Evolutionary conservation across 2,329 filamentous ascomycete genomes (phyloP), one percentile per base, ranked within the genome.

Genomic region (Diaporthe vexans): DNA sequence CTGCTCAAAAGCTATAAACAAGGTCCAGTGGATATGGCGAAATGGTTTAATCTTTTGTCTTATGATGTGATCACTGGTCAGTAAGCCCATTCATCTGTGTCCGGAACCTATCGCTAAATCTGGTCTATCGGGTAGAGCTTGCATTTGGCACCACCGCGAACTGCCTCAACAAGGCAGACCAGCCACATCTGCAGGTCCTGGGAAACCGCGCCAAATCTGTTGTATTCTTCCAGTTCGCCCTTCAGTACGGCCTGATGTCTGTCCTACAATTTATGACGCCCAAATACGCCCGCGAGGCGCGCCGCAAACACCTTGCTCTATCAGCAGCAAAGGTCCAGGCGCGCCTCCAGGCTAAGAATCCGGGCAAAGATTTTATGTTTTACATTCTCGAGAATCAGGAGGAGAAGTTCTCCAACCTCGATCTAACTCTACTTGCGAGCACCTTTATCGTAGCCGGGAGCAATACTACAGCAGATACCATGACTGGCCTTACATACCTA

Each of bases 381-480:
- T 78, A 78, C 68, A 77, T 77, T 26, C 67, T 76, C 26, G 75
- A 76, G 29, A 75, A 75, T 58, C 70, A 76, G 63, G 56, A 75
- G 48, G 75, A 76, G 26, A 72, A 75, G n/a, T 70, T 76, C 15
- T 74, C 71, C 17, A 72, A 72, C 37, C 65, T 76, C 46, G 76
- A 77, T 37, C 69, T 78, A 21, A 73, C 76, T 11, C 65, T 76
- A 52, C 76, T 78, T n/a, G 76, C 76, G 1, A 73, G 74, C 9
- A 65, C 77, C 0, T 77, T 79, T 56, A 85, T 87, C 33, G 84
- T 86, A 43, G 86, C 85, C 1, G 86, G 86, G 13, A 85, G 84
- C 40, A 87, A 88, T 74, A 89, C 87, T 0, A 86, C 86, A 5
- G 85, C 86, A 2, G 87, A 84, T 6, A 83, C 84, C 81, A 19